Percentiles rank a stretch among this genome's conserved stretches.
phyloP scores from a whole-genome alignment of 108 stramenopile genomes.

The Cyclotella distinguenda region DNA sequence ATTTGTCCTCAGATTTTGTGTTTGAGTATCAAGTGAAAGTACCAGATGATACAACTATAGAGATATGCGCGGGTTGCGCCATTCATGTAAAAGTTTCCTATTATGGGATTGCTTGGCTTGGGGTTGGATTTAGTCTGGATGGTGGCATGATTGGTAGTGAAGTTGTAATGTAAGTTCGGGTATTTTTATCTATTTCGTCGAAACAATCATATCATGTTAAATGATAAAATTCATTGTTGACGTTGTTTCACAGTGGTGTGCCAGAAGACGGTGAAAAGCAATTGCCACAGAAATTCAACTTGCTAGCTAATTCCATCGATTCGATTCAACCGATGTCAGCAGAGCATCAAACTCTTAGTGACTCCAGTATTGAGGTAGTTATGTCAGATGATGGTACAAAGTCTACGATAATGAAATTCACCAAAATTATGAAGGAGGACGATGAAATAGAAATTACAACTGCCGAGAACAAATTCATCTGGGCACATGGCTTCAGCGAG shows the following conservation, averaged over 20 bases:
- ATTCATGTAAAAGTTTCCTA: slow-evolving; percentile 8
- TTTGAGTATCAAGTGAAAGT: slow-evolving; percentile 7
- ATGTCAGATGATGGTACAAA: slow-evolving; percentile 15
- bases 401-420: slow-evolving; percentile 52
- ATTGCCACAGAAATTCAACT: slow-evolving; percentile 45
- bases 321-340: slow-evolving; percentile 38
- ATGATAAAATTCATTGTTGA: not conserved
- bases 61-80: slow-evolving; percentile 13
- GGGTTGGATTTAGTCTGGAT: slow-evolving; percentile 34
- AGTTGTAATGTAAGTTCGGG: slow-evolving; percentile 47
- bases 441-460: slow-evolving; percentile 45
- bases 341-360: slow-evolving; percentile 55
- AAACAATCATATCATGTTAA: not conserved
- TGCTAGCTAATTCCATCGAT: slow-evolving; percentile 13
- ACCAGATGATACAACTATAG: not conserved
- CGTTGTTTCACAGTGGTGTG: slow-evolving; percentile 17
- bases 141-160: slow-evolving; percentile 52
- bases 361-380: slow-evolving; percentile 44
- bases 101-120: slow-evolving; percentile 44
- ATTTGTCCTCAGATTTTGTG: not conserved
- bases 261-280: slow-evolving; percentile 13
- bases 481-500: slow-evolving; percentile 46
- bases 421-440: slow-evolving; percentile 54
- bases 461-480: slow-evolving; percentile 44
- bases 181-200: not conserved